Evolutionary conservation across 306 rosid genomes (phyloP).

Genomic region (Abrus pulchellus): DNA sequence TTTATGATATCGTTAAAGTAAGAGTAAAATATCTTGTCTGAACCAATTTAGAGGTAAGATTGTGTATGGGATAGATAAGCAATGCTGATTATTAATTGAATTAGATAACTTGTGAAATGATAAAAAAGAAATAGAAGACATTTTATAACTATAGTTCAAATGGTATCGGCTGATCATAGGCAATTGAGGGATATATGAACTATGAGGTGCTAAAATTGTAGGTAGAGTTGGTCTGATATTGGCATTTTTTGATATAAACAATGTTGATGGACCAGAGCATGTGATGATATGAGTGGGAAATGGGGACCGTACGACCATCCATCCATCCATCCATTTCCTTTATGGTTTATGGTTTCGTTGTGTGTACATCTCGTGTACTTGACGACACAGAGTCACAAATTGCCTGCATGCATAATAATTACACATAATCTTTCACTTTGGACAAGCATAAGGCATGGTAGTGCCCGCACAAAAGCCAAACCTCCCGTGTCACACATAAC

Average conservation of each 20-base stretch:
- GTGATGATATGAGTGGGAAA: slow-evolving; percentile 22
- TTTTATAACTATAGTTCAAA: neutral
- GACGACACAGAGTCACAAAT: slow-evolving; percentile 46
- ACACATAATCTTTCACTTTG: slow-evolving; percentile 36
- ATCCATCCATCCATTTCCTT: too few species aligned
- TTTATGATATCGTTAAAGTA: neutral
- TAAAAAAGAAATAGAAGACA: neutral
- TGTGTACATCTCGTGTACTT: slow-evolving; percentile 48
- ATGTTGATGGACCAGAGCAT: slow-evolving; percentile 30
- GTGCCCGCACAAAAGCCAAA: slow-evolving; percentile 47
- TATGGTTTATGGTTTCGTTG: slow-evolving; percentile 32
- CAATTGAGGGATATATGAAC: slow-evolving; percentile 1
- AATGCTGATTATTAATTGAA: neutral
- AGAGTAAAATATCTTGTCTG: neutral
- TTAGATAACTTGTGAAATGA: neutral
- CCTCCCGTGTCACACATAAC: slow-evolving; percentile 37
- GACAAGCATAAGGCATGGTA: slow-evolving; percentile 38
- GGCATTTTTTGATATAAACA: slow-evolving; percentile 4
- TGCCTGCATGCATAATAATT: slow-evolving; percentile 49
- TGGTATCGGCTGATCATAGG: too few species aligned
- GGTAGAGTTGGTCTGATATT: slow-evolving; percentile 3
- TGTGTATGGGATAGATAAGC: neutral
- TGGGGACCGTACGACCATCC: slow-evolving; percentile 42
- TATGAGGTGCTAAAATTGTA: neutral
- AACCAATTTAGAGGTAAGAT: neutral